Evolutionary conservation across 129 eudicot species (phyloP).

Genomic region (Flaveria bidentis): DNA sequence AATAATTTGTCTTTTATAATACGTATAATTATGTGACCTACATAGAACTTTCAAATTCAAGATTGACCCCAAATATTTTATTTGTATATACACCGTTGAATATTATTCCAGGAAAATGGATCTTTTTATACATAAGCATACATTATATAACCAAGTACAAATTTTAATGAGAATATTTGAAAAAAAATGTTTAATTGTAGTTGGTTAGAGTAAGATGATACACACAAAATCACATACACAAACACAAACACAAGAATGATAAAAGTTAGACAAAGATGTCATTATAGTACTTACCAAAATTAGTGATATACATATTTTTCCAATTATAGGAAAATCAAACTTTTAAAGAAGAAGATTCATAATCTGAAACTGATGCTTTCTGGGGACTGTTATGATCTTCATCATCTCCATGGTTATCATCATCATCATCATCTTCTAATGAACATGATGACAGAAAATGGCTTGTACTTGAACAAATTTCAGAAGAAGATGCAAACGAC

Average conservation of each 20-base stretch:
- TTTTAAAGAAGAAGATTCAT: constrained; percentile 28
- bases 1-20: neutral
- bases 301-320: constrained; percentile 40
- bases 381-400: constrained; percentile 34
- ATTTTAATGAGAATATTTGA: neutral
- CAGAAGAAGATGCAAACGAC: constrained; percentile 58
- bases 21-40: neutral
- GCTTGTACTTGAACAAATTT: constrained; percentile 41
- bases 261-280: constrained; percentile 38
- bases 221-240: neutral
- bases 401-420: constrained; percentile 27
- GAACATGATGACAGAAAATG: constrained; percentile 51
- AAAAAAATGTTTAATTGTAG: neutral
- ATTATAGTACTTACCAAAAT: constrained; percentile 40
- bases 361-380: constrained; percentile 31
- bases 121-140: neutral
- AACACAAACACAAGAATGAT: neutral
- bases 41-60: neutral
- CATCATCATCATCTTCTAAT: constrained; percentile 46
- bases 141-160: neutral
- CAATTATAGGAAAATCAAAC: constrained; percentile 32
- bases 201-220: neutral
- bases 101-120: neutral
- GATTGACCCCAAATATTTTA: constrained; percentile 6
- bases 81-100: neutral